Evolutionary conservation across 805 yeast species (phyloP).

Genomic region (Nakazawaea laoshanensis): DNA sequence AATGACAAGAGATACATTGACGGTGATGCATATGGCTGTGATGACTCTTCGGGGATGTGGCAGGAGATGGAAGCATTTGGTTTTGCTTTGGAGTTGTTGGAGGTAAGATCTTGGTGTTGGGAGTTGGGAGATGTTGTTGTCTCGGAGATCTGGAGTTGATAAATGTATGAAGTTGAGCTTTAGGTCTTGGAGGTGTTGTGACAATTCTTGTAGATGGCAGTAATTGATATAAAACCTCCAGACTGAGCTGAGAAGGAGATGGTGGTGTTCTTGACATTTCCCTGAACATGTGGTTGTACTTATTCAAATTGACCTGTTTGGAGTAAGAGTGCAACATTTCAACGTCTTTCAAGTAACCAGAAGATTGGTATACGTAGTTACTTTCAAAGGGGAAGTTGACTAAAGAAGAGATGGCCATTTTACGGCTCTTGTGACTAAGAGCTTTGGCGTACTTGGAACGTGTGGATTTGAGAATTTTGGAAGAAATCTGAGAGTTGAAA

Average conservation of each 20-base stretch:
- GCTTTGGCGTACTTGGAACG: conserved; percentile 7
- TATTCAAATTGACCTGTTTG: conserved; percentile 20
- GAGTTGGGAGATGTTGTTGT: conserved; percentile 1
- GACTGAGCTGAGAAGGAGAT: not conserved
- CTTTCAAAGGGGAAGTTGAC: conserved; percentile 45
- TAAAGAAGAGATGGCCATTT: conserved; percentile 11
- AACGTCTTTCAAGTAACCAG: conserved; percentile 41
- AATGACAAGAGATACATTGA: conserved; percentile 83
- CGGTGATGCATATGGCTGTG: conserved; percentile 27
- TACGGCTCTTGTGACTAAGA: conserved; percentile 5
- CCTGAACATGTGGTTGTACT: conserved; percentile 12
- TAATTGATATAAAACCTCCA: conserved; percentile 1
- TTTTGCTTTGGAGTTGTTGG: conserved; percentile 9
- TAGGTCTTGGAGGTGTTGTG: conserved; percentile 8
- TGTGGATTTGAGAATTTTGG: conserved; percentile 12
- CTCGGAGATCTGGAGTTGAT: conserved; percentile 1
- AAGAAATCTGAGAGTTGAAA: conserved; percentile 5
- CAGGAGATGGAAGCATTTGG: conserved; percentile 7
- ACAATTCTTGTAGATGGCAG: conserved; percentile 7
- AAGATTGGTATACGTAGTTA: conserved; percentile 39
- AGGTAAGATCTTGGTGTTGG: conserved; percentile 3
- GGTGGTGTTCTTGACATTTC: conserved; percentile 1
- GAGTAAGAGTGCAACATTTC: conserved; percentile 39
- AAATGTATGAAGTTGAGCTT: not conserved
- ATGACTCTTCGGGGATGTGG: conserved; percentile 11